phyloP scores from a whole-genome alignment of 441 rosid genomes.

The Manihot esculenta region DNA sequence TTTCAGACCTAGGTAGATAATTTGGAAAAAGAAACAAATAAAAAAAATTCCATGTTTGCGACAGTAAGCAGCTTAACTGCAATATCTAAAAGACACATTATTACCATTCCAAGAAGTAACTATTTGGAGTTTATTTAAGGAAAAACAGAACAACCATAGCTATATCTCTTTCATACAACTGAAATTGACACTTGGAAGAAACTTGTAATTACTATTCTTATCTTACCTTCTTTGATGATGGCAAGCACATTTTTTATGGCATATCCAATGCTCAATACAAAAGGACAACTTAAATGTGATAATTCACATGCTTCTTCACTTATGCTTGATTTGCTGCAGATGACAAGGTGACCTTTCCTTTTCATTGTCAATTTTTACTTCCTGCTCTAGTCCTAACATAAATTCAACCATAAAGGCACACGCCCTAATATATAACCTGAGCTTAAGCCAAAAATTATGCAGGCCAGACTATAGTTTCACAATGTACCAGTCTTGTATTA shows the following conservation, averaged over 20 bases:
- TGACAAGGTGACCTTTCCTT: background rate
- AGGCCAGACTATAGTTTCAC: background rate
- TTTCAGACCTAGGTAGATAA: constrained; percentile 70
- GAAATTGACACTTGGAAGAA: background rate
- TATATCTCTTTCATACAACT: background rate
- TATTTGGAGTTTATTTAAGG: background rate
- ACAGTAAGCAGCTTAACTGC: constrained; percentile 11
- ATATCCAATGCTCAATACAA: background rate
- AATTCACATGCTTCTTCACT: background rate
- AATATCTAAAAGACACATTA: constrained; percentile 8
- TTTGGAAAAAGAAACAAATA: constrained; percentile 15
- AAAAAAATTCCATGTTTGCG: constrained; percentile 8
- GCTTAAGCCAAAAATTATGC: background rate
- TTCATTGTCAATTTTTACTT: background rate
- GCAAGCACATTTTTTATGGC: background rate
- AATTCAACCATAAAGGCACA: background rate
- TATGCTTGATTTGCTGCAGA: background rate
- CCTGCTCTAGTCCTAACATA: background rate
- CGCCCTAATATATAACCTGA: background rate
- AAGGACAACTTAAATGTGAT: background rate
- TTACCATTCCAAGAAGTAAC: constrained; percentile 8
- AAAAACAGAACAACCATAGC: background rate
- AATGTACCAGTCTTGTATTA: background rate
- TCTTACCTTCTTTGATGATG: background rate
- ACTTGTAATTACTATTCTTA: background rate